Conservation (phyloP, 768 basidiomycete genomes). For the Suillus subaureus region DNA sequence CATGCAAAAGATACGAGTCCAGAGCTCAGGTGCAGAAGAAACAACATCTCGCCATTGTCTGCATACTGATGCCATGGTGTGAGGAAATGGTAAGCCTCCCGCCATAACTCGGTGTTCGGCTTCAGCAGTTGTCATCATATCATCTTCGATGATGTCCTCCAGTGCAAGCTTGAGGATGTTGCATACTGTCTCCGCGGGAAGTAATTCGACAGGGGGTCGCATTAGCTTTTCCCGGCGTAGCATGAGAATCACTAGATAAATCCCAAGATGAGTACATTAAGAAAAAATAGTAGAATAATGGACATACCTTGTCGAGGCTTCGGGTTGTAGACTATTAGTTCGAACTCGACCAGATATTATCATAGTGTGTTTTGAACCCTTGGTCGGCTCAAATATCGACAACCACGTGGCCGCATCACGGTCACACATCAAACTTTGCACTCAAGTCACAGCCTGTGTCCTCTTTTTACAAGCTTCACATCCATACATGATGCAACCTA, state of each 20-base stretch:
- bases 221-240: conserved; percentile 40
- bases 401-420: no score
- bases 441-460: no score
- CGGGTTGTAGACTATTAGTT: neutral
- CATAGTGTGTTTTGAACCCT: neutral
- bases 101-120: neutral
- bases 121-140: neutral
- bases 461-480: no score
- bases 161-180: neutral
- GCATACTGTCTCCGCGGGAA: neutral
- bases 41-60: neutral
- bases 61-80: conserved; percentile 1
- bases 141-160: neutral
- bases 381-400: no score
- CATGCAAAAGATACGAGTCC: neutral
- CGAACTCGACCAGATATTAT: neutral
- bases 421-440: no score
- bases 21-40: neutral
- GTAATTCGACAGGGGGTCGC: neutral
- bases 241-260: conserved; percentile 13
- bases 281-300: neutral
- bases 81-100: neutral
- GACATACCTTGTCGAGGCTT: neutral
- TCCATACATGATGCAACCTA: no score
- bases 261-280: neutral